Base-by-base conservation (phyloP, 1,284 basidiomycete species). In the Moniliella sp. region DNA sequence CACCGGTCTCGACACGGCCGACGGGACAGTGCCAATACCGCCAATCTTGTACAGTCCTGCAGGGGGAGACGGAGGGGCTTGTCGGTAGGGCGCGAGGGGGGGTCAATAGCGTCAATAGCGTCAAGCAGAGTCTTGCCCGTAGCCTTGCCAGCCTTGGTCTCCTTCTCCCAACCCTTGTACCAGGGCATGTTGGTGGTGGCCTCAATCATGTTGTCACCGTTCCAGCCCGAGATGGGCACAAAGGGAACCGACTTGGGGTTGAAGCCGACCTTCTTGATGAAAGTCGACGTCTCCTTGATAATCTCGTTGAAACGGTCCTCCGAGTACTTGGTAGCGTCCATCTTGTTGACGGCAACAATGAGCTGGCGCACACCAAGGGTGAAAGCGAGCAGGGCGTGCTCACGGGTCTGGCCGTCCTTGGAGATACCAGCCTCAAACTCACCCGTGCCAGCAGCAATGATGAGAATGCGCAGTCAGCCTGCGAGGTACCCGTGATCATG, bases 401-500 rank as follows among this genome's bases (percentile, higher is more conserved):
- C 88, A 71, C 88, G 83, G 62, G 88, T 97, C 73, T 99, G 88
- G 60, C 88, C 88, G 63, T 99, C 88, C 76, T 97, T 99, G 69
- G 88, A 94, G 74, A 99, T 99, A 84, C 88, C 88, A 66, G 88
- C 88, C 70, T 99, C 91, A 70, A 99, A 97, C 71, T 99, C 88
- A 76, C 88, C 88, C 65, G 79, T 83, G 72, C 88, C 91, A 67
- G 71, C 79, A 59, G 86, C 88, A 60, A 99, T 99, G 73, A 99
- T 94, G 66, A 99, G 83, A 64, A 97, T 78, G 63, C 88, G 63
- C 88, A 94, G 68, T 94, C 88, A 64, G 88, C 88, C 74, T 94
- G 88, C 61, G 88, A 94, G 62, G 88, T 97, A 75, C 88, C 88
- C 45, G 48, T 53, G 39, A 58, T 55, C 48, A 50, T 51, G 46